Conservation (phyloP, 2,329 filamentous ascomycete genomes). For the Cyphellophora attinorum region DNA sequence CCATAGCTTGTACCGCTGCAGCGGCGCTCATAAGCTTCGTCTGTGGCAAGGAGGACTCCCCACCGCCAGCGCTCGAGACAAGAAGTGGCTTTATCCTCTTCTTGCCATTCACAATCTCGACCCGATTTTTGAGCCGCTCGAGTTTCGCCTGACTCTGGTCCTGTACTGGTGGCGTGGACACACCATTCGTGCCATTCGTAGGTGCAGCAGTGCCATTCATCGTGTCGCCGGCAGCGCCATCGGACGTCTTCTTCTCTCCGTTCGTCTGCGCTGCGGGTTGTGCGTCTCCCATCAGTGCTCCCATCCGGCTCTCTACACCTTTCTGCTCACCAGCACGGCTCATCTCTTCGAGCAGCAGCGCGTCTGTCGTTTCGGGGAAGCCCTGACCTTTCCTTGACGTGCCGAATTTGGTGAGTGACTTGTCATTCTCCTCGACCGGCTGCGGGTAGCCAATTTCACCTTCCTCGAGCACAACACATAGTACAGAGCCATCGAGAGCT, state of each 20-base stretch:
- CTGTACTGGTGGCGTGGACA: slow-evolving; percentile 22
- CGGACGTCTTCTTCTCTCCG: slow-evolving; percentile 28
- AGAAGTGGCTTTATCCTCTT: slow-evolving; percentile 89
- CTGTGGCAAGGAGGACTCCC: slow-evolving; percentile 79
- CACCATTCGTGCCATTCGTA: slow-evolving; percentile 19
- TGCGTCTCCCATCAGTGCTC: slow-evolving; percentile 89
- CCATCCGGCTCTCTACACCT: slow-evolving; percentile 90
- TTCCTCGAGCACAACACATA: slow-evolving; percentile 70
- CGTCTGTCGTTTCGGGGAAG: slow-evolving; percentile 85
- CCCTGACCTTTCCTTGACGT: slow-evolving; percentile 79
- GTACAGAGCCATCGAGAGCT: slow-evolving; percentile 80
- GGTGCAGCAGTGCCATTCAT: slow-evolving; percentile 25
- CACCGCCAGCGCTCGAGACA: slow-evolving; percentile 79
- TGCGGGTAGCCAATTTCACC: slow-evolving; percentile 87
- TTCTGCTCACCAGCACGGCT: slow-evolving; percentile 86
- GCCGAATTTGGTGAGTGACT: slow-evolving; percentile 85
- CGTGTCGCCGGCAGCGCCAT: slow-evolving; percentile 29
- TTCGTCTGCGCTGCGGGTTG: slow-evolving; percentile 40
- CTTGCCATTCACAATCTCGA: slow-evolving; percentile 91
- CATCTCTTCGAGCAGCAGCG: slow-evolving; percentile 74
- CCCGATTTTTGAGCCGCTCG: slow-evolving; percentile 73
- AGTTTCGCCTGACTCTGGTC: slow-evolving; percentile 52
- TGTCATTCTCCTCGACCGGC: slow-evolving; percentile 79
- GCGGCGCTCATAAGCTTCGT: slow-evolving; percentile 75
- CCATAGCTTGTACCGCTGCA: slow-evolving; percentile 32